Evolutionary conservation across 225 moss, liverwort and hornwort species (phyloP).

Genomic region (Bryum argenteum): DNA sequence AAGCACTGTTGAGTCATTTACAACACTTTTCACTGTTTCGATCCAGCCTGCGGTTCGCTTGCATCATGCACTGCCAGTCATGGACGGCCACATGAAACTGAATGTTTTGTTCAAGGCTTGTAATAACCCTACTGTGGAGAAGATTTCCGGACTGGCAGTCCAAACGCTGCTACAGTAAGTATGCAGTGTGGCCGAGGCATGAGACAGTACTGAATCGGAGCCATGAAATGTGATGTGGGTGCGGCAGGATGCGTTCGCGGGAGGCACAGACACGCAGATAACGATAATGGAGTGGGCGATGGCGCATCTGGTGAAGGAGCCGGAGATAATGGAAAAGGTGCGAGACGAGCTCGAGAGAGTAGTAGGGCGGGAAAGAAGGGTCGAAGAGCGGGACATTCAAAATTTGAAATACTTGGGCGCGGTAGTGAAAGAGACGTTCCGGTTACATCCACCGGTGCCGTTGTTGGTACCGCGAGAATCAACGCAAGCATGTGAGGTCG

Average conservation of each 20-base stretch:
- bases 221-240: neutral
- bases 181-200: no score
- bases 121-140: no score
- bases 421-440: slow-evolving; percentile 45
- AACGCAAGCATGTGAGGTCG: slow-evolving; percentile 21
- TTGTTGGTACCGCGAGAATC: slow-evolving; percentile 44
- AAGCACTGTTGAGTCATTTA: no score
- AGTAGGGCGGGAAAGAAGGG: slow-evolving; percentile 34
- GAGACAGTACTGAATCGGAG: no score
- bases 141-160: no score
- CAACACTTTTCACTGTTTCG: no score
- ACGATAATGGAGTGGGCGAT: slow-evolving; percentile 41
- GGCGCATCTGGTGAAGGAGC: slow-evolving; percentile 43
- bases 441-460: slow-evolving; percentile 48
- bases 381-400: slow-evolving; percentile 35
- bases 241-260: slow-evolving; percentile 43
- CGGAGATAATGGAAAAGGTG: neutral
- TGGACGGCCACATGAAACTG: no score
- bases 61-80: no score
- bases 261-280: slow-evolving; percentile 46
- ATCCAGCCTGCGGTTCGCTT: no score
- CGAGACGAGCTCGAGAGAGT: slow-evolving; percentile 34
- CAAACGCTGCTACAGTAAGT: no score
- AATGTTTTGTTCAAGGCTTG: no score
- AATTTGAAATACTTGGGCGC: slow-evolving; percentile 33